phyloP scores from a whole-genome alignment of 2,329 filamentous ascomycete genomes.

The Epichloe amarillans region DNA sequence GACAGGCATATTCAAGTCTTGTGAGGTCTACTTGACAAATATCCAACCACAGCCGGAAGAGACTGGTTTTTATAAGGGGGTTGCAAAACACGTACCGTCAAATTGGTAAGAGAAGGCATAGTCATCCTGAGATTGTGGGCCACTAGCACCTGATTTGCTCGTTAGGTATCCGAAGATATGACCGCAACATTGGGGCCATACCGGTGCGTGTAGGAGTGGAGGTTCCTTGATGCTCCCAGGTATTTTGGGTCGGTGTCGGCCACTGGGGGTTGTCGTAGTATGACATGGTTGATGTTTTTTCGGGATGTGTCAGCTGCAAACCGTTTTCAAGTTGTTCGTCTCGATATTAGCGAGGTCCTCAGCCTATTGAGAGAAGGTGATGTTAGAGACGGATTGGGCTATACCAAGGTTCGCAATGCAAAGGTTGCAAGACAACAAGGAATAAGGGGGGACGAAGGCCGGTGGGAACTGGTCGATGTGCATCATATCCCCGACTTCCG shows the following conservation, averaged over 20 bases:
- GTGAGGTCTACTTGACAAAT: background rate
- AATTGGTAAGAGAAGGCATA: slow-evolving; percentile 77
- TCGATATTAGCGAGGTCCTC: background rate
- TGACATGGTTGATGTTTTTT: slow-evolving; percentile 20
- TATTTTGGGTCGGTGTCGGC: slow-evolving; percentile 25
- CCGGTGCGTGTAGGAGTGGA: slow-evolving; percentile 28
- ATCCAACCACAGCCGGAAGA: background rate
- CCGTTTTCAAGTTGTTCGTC: background rate
- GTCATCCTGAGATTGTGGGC: slow-evolving; percentile 62
- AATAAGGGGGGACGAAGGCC: background rate
- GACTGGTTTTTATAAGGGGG: background rate
- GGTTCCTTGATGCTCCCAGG: slow-evolving; percentile 32
- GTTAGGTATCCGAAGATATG: slow-evolving; percentile 2
- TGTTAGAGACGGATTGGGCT: background rate
- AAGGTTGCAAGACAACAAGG: background rate
- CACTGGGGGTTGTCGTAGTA: slow-evolving; percentile 32
- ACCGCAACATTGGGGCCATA: slow-evolving; percentile 11
- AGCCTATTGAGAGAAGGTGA: background rate
- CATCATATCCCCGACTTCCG: background rate
- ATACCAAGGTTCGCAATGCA: background rate
- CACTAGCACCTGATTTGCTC: slow-evolving; percentile 50
- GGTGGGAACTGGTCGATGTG: background rate
- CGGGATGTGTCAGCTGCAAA: background rate
- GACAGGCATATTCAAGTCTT: background rate
- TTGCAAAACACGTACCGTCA: slow-evolving; percentile 54